These are phyloP conservation scores for Cyberlindnera xylosilytica DNA, from an alignment of 805 yeast genomes.

Conservation along the genomic window DNA sequence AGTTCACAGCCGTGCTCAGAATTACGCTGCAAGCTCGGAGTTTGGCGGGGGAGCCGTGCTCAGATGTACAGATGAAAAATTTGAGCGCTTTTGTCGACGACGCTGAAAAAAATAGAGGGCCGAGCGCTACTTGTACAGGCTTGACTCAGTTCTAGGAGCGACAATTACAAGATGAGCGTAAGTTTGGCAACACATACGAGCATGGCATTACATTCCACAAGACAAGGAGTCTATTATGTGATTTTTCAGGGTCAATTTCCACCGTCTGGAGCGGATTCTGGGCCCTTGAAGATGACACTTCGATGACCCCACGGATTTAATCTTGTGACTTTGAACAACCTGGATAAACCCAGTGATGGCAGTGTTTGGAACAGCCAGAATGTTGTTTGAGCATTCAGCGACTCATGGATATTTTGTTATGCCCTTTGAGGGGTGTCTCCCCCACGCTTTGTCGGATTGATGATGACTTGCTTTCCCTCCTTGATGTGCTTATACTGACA, in stretches of 20 bases:
- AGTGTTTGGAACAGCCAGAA: too few relatives aligned
- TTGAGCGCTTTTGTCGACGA: slow-evolving; percentile 19
- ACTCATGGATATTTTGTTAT: too few relatives aligned
- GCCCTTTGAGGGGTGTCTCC: too few relatives aligned
- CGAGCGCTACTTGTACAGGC: background rate
- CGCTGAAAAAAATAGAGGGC: slow-evolving; percentile 17
- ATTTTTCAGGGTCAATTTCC: background rate
- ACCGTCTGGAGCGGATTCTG: too few relatives aligned
- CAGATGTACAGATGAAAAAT: slow-evolving; percentile 19
- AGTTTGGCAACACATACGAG: slow-evolving; percentile 4
- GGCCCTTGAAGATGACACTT: background rate
- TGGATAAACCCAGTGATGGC: too few relatives aligned
- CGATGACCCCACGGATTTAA: slow-evolving; percentile 1
- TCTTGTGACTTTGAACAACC: background rate
- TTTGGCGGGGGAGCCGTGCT: slow-evolving; percentile 12
- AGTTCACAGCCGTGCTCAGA: slow-evolving; percentile 14
- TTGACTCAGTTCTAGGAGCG: background rate
- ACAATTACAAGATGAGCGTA: slow-evolving; percentile 20
- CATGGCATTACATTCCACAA: background rate
- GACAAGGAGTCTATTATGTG: background rate
- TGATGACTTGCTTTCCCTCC: too few relatives aligned
- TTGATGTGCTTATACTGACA: too few relatives aligned
- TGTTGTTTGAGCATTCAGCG: too few relatives aligned
- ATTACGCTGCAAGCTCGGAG: slow-evolving; percentile 8
- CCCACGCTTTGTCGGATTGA: too few relatives aligned